Evolutionary conservation across 2,329 filamentous ascomycete species (phyloP), one percentile per base, ranked within the genome.

Genomic region (Botryosphaeria dothidea): DNA sequence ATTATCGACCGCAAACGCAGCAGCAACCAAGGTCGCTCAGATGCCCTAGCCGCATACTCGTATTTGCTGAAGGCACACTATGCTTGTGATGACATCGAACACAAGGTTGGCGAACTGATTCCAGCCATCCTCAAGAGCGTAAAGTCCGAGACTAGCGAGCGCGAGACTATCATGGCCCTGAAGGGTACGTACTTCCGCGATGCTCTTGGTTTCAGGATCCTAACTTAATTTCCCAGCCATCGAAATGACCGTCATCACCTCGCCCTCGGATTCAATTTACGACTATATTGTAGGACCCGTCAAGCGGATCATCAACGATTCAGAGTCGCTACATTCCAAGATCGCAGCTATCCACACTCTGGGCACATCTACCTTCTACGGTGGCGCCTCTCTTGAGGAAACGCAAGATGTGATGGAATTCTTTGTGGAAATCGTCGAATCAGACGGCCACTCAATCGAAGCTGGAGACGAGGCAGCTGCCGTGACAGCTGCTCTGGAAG

Each of bases 1-100:
- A 85, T 96, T 29, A 83, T 90, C 63, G 87, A 91, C 70, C 88
- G 91, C 71, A 96, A 96, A 82, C 88, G 90, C 69, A 92, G 89
- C 77, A 92, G 88, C 69, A 86, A 84, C 25, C 86, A 91, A 67
- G 87, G 88, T 23, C 87, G 92, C 61, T 90, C 92, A 71, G 82
- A 86, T 45, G 85, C 84, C 31, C 80, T 93, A 56, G 80, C 80
- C 49, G 82, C 82, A 1, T 92, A 89, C 74, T 83, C 85, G 45
- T 85, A 88, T 60, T 82, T 91, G 21, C 76, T 93, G 60, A 91
- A 89, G 67, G 84, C 86, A 51, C 88, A 91, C 70, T 92, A 86
- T 73, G 86, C 88, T 62, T 82, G 86, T 68, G 84, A 88, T 61
- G 81, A 89, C 69, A 82, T 93, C 19, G 84, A 86, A 66, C 74